phyloP scores from a whole-genome alignment of 805 yeast species.

The Candida gorgasii region DNA sequence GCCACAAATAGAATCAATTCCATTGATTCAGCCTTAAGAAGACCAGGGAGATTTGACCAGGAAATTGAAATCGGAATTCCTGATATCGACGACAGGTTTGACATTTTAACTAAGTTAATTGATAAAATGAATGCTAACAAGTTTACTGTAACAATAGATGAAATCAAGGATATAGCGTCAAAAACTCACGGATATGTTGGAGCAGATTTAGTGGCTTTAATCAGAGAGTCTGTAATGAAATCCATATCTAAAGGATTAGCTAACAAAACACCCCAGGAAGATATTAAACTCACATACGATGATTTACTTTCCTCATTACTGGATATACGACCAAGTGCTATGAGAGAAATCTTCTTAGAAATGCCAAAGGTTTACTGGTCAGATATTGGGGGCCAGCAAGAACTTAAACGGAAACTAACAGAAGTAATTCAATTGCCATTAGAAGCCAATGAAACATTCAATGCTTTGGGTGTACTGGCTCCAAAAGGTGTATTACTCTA shows the following conservation, averaged over 20 bases:
- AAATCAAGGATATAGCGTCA: slow-evolving; percentile 63
- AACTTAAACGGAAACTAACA: slow-evolving; percentile 71
- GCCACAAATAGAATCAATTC: slow-evolving; percentile 74
- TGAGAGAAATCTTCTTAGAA: slow-evolving; percentile 92
- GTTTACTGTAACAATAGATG: slow-evolving; percentile 52
- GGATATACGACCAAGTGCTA: slow-evolving; percentile 92
- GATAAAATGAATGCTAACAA: slow-evolving; percentile 44
- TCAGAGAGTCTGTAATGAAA: slow-evolving; percentile 84
- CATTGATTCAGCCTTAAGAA: slow-evolving; percentile 69
- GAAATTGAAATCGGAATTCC: slow-evolving; percentile 93
- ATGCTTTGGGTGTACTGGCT: slow-evolving; percentile 75
- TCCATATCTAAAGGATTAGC: slow-evolving; percentile 66
- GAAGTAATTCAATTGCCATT: slow-evolving; percentile 94
- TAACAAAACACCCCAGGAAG: slow-evolving; percentile 22
- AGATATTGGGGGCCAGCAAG: slow-evolving; percentile 95
- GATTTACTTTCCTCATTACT: slow-evolving; percentile 74
- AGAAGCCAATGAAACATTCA: slow-evolving; percentile 76
- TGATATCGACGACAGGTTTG: slow-evolving; percentile 74
- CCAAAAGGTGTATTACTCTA: slow-evolving; percentile 92
- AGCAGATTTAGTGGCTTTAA: slow-evolving; percentile 85
- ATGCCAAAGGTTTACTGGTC: slow-evolving; percentile 93
- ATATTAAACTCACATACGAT: slow-evolving; percentile 47
- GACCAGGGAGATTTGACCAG: slow-evolving; percentile 89
- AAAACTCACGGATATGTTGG: slow-evolving; percentile 98
- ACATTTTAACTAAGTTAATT: slow-evolving; percentile 68